These are phyloP conservation scores for Craspedostauros australis DNA, from an alignment of 108 stramenopile species.

Conservation along the genomic window DNA sequence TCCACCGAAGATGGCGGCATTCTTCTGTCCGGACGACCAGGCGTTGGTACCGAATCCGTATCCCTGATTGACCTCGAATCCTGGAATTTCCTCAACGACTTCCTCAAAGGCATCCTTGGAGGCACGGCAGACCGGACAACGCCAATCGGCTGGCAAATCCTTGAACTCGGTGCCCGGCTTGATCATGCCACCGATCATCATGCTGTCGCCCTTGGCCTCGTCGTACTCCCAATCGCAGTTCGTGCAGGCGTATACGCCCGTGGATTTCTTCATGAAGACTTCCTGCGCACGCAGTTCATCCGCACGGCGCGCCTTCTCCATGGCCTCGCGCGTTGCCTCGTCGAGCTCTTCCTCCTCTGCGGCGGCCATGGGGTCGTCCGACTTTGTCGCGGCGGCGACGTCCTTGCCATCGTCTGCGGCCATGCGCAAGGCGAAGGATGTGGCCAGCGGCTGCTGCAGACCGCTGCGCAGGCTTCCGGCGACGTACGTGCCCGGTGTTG, in stretches of 20 bases:
- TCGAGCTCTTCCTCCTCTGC: constrained; percentile 40
- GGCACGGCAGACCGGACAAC: constrained; percentile 88
- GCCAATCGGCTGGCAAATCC: constrained; percentile 83
- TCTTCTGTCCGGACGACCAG: constrained; percentile 87
- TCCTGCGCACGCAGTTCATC: constrained; percentile 85
- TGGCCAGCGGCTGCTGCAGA: too few species aligned
- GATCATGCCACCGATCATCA: constrained; percentile 82
- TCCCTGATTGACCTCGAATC: constrained; percentile 91
- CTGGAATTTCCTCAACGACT: constrained; percentile 86
- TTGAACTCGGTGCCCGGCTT: constrained; percentile 75
- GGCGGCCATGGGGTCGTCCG: constrained; percentile 29
- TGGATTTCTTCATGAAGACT: constrained; percentile 81
- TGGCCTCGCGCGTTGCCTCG: constrained; percentile 30
- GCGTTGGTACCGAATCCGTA: constrained; percentile 91
- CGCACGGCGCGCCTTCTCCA: constrained; percentile 53
- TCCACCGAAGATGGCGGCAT: constrained; percentile 83
- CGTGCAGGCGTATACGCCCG: constrained; percentile 78
- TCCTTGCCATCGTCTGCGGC: constrained; percentile 27
- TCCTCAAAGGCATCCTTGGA: constrained; percentile 84
- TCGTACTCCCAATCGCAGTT: constrained; percentile 90
- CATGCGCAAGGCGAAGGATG: constrained; percentile 16
- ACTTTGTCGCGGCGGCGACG: constrained; percentile 10
- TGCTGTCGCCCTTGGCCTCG: constrained; percentile 66
- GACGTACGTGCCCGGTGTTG: too few species aligned
- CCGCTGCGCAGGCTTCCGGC: too few species aligned